Percentiles rank a stretch among this genome's conserved stretches.
These are phyloP conservation scores for Pilaira anomala DNA, from an alignment of 192 early-diverging fungal species.

Conservation along the genomic window DNA sequence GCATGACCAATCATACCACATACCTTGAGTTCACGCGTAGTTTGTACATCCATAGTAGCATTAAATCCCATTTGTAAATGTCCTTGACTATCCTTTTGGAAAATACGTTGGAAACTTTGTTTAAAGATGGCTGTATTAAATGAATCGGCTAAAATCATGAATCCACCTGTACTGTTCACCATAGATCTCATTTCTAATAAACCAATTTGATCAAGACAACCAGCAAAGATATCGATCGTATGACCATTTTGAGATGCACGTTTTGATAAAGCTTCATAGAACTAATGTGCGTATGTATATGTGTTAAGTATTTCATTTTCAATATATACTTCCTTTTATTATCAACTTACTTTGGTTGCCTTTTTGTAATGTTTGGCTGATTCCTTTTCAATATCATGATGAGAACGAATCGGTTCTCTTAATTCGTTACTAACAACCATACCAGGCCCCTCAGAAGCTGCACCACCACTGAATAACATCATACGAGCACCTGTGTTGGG, in stretches of 20 bases:
- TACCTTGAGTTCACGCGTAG: slow-evolving; percentile 91
- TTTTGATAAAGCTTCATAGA: slow-evolving; percentile 86
- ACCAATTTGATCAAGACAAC: slow-evolving; percentile 97
- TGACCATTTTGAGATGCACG: slow-evolving; percentile 86
- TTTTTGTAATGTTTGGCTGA: slow-evolving; percentile 89
- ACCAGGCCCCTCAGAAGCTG: slow-evolving; percentile 93
- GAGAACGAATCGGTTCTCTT: slow-evolving; percentile 92
- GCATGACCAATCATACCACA: slow-evolving; percentile 98
- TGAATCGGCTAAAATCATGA: slow-evolving; percentile 93
- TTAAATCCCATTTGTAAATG: slow-evolving; percentile 96
- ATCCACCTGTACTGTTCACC: slow-evolving; percentile 85
- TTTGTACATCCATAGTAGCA: slow-evolving; percentile 92
- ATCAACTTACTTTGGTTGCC: slow-evolving; percentile 66
- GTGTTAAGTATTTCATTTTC: not conserved
- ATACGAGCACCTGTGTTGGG: slow-evolving; percentile 90
- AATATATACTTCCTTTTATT: not conserved
- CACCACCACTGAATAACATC: slow-evolving; percentile 91
- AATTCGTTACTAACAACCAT: slow-evolving; percentile 91
- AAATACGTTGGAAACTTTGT: slow-evolving; percentile 93
- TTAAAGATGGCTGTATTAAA: slow-evolving; percentile 97
- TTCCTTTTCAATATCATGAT: slow-evolving; percentile 98
- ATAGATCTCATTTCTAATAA: slow-evolving; percentile 95
- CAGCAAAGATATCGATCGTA: slow-evolving; percentile 94
- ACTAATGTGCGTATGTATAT: slow-evolving; percentile 53
- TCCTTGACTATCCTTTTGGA: slow-evolving; percentile 87